Base-by-base conservation (phyloP, 2,329 filamentous ascomycete species). In the Pestalotiopsis sp. region DNA sequence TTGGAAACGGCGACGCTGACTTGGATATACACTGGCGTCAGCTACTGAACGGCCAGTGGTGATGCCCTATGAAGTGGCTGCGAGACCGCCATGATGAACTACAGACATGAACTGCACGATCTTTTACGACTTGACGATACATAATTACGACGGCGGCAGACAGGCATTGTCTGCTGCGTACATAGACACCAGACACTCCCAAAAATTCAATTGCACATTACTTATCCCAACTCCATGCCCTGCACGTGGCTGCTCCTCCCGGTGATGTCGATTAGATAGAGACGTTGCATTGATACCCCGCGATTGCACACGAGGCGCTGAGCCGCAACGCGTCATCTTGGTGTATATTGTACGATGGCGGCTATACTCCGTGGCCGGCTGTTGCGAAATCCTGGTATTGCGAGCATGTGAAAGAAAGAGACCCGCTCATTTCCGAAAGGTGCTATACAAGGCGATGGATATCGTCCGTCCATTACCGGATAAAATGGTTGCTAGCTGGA, bases 1-100 rank as follows among this genome's bases (percentile, higher is more conserved):
- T 40, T 78, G 9, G 76, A 78, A 72, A 77, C 76, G 14, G 75
- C 77, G 5, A 78, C 76, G 2, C 52, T 78, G 57, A 78, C 76
- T 11, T 78, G 77, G 77, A 72, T 77, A 45, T 78, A 78, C 38
- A 76, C 74, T 3, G 75, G 73, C 3, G 68, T 74, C 40, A 61
- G 72, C 56, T 66, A 66, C 20, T 66, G 27, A 60, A 23, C 13
- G 13, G 13, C 31, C 13, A 45, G 41, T 4, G 41, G 13, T 4
- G 17, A 52, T n/a, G 20, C 31, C 31, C 31, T 36, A 36, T 9
- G 31, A 36, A 2, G 31, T 36, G 17, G 6, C 7, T n/a, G 4
- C 7, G 3, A 11, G n/a, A n/a, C 6, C 20, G 45, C 31, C 20
- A 52, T 52, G 20, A 52, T 52, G 45, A 52, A 20, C 11, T n/a